Percentiles rank a stretch among this genome's conserved stretches.
Conservation (phyloP, 768 basidiomycete genomes). For the Coprinopsis cinerea region DNA sequence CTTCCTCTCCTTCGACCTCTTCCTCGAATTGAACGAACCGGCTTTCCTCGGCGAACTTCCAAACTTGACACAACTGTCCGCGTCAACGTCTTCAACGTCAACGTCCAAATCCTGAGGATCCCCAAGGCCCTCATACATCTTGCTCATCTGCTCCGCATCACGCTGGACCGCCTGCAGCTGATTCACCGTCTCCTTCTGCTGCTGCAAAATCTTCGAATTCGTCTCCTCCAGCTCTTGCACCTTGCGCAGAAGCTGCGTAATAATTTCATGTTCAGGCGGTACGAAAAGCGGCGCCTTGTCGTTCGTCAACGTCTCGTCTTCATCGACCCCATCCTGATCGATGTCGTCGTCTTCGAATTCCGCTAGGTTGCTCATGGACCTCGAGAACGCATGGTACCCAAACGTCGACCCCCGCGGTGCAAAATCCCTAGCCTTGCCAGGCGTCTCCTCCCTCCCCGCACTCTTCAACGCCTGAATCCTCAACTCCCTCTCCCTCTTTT, state of each 20-base stretch:
- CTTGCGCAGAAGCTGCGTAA: constrained; percentile 68
- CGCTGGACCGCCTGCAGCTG: constrained; percentile 65
- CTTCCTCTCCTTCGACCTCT: constrained; percentile 28
- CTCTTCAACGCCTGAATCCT: constrained; percentile 49
- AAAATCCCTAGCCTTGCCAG: constrained; percentile 44
- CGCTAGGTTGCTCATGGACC: not conserved
- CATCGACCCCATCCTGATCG: constrained; percentile 13
- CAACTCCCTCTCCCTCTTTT: constrained; percentile 47
- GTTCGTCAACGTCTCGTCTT: constrained; percentile 5
- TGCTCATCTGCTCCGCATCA: constrained; percentile 65
- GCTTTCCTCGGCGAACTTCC: constrained; percentile 13
- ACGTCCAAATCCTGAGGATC: constrained; percentile 48
- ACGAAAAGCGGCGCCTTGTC: not conserved
- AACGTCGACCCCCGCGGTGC: constrained; percentile 50
- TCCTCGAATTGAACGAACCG: constrained; percentile 18
- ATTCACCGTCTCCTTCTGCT: constrained; percentile 55
- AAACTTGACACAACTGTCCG: not conserved
- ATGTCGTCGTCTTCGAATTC: constrained; percentile 15
- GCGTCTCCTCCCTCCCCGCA: constrained; percentile 25
- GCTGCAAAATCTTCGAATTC: constrained; percentile 58
- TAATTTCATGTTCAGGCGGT: constrained; percentile 47
- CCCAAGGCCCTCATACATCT: constrained; percentile 62
- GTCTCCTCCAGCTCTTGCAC: constrained; percentile 73
- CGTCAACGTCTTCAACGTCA: constrained; percentile 27
- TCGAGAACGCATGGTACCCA: constrained; percentile 13